These are phyloP conservation scores for Russula abietina DNA, from an alignment of 768 basidiomycete genomes.

Conservation along the genomic window DNA sequence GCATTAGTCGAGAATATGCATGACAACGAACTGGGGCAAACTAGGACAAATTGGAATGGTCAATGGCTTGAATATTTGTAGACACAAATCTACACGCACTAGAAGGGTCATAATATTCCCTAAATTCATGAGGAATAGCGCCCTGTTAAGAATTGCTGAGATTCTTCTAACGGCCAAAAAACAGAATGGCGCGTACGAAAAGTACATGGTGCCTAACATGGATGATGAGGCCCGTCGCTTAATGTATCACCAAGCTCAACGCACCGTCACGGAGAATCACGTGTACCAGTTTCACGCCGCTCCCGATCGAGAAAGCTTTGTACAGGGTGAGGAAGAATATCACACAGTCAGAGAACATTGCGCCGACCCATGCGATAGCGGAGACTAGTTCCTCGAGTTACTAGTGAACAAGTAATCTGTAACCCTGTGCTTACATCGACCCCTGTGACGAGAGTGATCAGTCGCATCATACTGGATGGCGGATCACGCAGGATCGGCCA, in stretches of 20 bases:
- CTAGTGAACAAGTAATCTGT: background rate
- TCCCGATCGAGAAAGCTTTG: constrained; percentile 13
- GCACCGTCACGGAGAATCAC: constrained; percentile 18
- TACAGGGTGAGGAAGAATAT: constrained; percentile 16
- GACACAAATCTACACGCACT: background rate
- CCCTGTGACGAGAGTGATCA: background rate
- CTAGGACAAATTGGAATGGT: background rate
- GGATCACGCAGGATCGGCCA: background rate
- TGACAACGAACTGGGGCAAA: constrained; percentile 10
- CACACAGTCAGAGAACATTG: constrained; percentile 3
- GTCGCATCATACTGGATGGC: background rate
- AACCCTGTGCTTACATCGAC: background rate
- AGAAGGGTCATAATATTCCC: constrained; percentile 14
- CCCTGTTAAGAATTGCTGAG: background rate
- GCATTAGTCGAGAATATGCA: background rate
- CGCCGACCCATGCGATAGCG: constrained; percentile 11
- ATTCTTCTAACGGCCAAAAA: background rate
- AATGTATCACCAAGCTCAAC: background rate
- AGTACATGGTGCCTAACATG: constrained; percentile 16
- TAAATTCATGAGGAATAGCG: constrained; percentile 10
- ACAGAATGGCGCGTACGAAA: constrained; percentile 3
- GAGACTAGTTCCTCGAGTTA: background rate
- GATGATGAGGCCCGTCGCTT: background rate
- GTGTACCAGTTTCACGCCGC: constrained; percentile 3
- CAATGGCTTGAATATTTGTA: background rate